Evolutionary conservation across 306 rosid genomes (phyloP), one percentile per base, ranked within the genome.

Genomic region (Gillenia trifoliata): DNA sequence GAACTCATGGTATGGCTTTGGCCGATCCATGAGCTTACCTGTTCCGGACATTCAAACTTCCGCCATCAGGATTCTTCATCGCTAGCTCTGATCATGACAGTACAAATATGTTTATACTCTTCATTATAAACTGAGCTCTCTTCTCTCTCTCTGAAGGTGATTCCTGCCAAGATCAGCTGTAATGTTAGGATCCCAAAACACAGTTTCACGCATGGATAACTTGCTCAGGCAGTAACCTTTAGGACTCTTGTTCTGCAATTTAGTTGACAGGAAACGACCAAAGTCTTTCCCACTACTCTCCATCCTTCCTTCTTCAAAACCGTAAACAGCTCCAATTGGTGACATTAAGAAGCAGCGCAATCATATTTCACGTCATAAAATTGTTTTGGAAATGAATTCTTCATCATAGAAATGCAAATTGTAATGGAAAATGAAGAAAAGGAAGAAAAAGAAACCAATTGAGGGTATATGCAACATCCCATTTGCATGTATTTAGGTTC

Each of bases 281-380:
- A 66, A 69, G 47, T 36, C 87, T 25, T 73, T 77, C 49, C 83
- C 81, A 36, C 41, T 36, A 31, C 83, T 78, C 73, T 87, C 88
- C 74, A 85, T 60, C 83, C 87, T 77, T 68, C 85, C 90, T 74
- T 86, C 74, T 43, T 84, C 85, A 59, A 66, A 73, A 64, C 69
- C n/a, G n/a, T n/a, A n/a, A n/a, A n/a, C n/a, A n/a, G n/a, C n/a
- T n/a, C n/a, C n/a, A n/a, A n/a, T n/a, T n/a, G n/a, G n/a, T n/a
- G n/a, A n/a, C n/a, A n/a, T n/a, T n/a, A 30, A 62, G 50, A 28
- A 26, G 43, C 41, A 36, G 41, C 41, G 41, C 11, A 36, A 36
- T 36, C 41, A 36, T 36, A 36, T 71, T 28, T 16, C 50, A n/a
- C 49, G 15, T 22, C 26, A 45, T 9, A 16, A 43, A 19, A 30